Percentiles rank a stretch among this genome's conserved stretches.
Evolutionary conservation across 129 eudicot species (phyloP).

Genomic region (Centrapalus pauciflorus): DNA sequence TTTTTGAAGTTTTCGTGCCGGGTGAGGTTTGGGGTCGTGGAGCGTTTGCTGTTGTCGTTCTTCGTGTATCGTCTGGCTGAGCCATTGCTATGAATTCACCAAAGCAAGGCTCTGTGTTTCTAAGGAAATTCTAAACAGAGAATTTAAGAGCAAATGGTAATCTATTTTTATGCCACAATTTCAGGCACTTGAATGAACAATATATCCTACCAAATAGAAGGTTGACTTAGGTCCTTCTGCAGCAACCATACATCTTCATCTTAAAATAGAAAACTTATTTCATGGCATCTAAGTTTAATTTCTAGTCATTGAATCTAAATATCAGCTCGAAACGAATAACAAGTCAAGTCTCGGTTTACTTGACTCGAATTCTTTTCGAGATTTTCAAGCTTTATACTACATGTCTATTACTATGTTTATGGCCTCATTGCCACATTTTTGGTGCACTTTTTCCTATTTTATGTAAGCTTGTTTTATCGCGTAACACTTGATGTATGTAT

Average conservation of each 20-base stretch:
- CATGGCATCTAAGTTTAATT: neutral
- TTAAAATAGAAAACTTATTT: slow-evolving; percentile 19
- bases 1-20: slow-evolving; percentile 18
- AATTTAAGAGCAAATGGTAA: neutral
- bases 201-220: slow-evolving; percentile 3
- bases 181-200: slow-evolving; percentile 32
- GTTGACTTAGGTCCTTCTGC: slow-evolving; percentile 23
- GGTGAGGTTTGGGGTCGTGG: slow-evolving; percentile 26
- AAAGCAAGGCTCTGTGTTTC: slow-evolving; percentile 5
- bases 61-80: slow-evolving; percentile 30
- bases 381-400: no score
- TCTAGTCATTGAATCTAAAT: no score
- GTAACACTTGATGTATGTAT: no score
- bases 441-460: no score
- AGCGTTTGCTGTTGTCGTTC: slow-evolving; percentile 17
- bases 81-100: slow-evolving; percentile 40
- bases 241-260: slow-evolving; percentile 4
- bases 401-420: no score
- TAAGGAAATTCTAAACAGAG: neutral
- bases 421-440: no score
- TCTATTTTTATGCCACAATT: slow-evolving; percentile 38
- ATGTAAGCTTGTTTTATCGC: no score
- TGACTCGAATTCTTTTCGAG: no score
- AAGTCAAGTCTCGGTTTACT: no score
- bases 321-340: no score